These are phyloP conservation scores for Musa beccarii DNA, from an alignment of 176 grass and related monocot genomes.

Conservation along the genomic window DNA sequence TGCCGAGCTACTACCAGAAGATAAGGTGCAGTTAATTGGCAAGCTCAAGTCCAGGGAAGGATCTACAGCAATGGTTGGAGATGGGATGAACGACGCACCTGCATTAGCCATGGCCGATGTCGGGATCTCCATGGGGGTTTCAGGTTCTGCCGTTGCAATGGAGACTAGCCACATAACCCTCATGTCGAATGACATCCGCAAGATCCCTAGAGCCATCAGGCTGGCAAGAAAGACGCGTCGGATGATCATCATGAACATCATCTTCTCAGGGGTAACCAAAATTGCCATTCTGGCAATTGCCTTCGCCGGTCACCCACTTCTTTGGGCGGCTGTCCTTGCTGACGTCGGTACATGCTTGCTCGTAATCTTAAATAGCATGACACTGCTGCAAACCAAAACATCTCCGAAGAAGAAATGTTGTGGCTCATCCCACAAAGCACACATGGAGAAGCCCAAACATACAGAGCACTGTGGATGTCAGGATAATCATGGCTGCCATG, in stretches of 20 bases:
- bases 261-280: constrained; percentile 25
- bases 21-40: constrained; percentile 44
- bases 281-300: constrained; percentile 30
- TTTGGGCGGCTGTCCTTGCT: constrained; percentile 61
- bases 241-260: constrained; percentile 39
- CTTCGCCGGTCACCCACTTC: constrained; percentile 32
- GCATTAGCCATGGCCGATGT: constrained; percentile 54
- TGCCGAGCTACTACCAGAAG: constrained; percentile 49
- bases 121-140: constrained; percentile 60
- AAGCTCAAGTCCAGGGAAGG: constrained; percentile 21
- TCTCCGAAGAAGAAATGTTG: background rate
- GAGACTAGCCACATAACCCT: constrained; percentile 65
- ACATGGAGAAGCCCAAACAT: background rate
- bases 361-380: constrained; percentile 61
- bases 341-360: constrained; percentile 60
- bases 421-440: background rate
- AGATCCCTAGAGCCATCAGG: constrained; percentile 34
- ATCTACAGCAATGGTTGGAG: constrained; percentile 60
- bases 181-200: constrained; percentile 55
- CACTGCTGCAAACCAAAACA: constrained; percentile 17
- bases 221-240: constrained; percentile 32
- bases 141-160: constrained; percentile 51
- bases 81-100: constrained; percentile 75
- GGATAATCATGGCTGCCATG: background rate
- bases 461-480: background rate